phyloP scores from a whole-genome alignment of 352 stramenopile species.

The Phytophthora uliginosa region DNA sequence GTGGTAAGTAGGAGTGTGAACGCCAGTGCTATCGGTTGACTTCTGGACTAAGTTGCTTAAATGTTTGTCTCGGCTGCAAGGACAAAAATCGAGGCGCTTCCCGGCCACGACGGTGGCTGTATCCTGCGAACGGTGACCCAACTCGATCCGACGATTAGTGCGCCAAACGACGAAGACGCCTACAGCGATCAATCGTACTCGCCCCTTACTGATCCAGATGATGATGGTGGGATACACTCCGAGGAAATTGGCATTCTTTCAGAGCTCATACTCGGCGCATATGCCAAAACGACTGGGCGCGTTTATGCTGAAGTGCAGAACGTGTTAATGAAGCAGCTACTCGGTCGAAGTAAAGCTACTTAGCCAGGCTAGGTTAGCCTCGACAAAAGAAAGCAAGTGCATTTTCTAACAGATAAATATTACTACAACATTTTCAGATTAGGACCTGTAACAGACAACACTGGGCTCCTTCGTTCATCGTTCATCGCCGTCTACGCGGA shows the following conservation, averaged over 20 bases:
- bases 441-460: not conserved
- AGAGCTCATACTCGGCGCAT: not conserved
- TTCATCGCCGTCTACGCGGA: conserved; percentile 6
- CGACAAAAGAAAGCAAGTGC: too few species aligned
- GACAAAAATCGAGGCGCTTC: conserved; percentile 22
- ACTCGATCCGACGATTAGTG: conserved; percentile 8
- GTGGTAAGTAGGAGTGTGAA: conserved; percentile 38
- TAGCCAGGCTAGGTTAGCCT: not conserved
- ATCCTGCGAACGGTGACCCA: conserved; percentile 26
- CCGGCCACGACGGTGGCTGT: conserved; percentile 11
- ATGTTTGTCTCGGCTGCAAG: not conserved
- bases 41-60: not conserved
- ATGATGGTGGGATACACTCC: not conserved
- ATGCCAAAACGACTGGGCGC: not conserved
- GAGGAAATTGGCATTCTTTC: conserved; percentile 37
- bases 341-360: not conserved
- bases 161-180: not conserved
- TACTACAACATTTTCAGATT: not conserved
- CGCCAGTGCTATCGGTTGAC: not conserved
- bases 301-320: conserved; percentile 45
- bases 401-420: too few species aligned
- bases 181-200: conserved; percentile 5
- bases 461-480: not conserved
- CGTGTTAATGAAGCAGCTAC: conserved; percentile 39
- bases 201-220: conserved; percentile 1